Evolutionary conservation across 2,329 filamentous ascomycete species (phyloP), one percentile per base, ranked within the genome.

Genomic region (Chaetoscypha palmicola): DNA sequence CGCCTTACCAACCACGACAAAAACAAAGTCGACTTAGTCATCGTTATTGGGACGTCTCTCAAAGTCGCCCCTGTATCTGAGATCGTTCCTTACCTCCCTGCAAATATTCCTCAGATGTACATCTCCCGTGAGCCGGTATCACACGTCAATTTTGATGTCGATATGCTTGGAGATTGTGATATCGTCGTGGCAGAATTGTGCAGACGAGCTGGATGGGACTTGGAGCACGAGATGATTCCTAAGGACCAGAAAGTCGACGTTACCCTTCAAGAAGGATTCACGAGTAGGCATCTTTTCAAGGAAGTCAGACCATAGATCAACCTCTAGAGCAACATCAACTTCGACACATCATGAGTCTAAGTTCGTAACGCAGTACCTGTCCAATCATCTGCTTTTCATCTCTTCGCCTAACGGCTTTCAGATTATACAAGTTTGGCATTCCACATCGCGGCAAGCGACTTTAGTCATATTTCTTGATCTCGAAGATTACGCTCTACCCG

Each of bases 41-140:
- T 98, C 53, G 90, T 97, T 54, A 96, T 98, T 58, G 92, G 92
- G 52, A 98, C 92, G 0, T 92, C 85, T 22, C 79, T 98, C 61
- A 96, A 97, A 64, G 92, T 98, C 2, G 89, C 88, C 1, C 92
- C 92, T 24, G 92, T 98, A 2, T 90, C 86, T 24, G 90, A 97
- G 64, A 87, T 98, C 36, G 85, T 89, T 1, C 83, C 84, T 26
- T 85, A 84, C 56, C 64, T 95, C 33, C 86, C 87, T 1, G 68
- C 79, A n/a, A 65, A 86, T 47, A 79, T 95, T 30, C 90, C 90
- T 5, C 89, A 95, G 66, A 86, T 95, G 50, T 94, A 92, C 66
- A 87, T 96, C 56, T 90, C 84, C 14, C 79, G 86, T 54, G 84
- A 86, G 68, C 83, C 88, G 2, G 86, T 95, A 43, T 74, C 73